Base-by-base conservation (phyloP, 768 basidiomycete species). In the Tremella fuciformis region DNA sequence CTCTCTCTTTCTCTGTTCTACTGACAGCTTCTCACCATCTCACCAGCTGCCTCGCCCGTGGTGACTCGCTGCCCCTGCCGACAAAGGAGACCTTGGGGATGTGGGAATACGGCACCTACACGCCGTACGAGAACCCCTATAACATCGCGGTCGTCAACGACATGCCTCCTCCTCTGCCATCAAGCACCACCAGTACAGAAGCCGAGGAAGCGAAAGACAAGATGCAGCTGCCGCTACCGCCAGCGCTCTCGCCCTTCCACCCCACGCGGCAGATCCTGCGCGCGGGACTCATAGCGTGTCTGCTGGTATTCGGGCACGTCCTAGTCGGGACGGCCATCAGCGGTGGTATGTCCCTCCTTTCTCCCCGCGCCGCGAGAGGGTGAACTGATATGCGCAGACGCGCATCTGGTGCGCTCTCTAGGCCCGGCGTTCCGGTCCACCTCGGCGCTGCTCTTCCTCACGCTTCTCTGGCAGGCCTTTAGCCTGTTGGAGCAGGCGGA, bases 401-500 rank as follows among this genome's bases (percentile, higher is more conserved):
- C n/a, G 6, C 6, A 15, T 46, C 6, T 46, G n/a, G 15, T 46
- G 8, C 42, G n/a, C 6, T 22, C 42, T 8, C 16, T 46, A 46
- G 42, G n/a, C 4, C 22, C 42, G 16, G 22, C n/a, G 13, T 18
- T 70, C 19, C 55, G 48, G 13, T 25, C 50, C 19, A 13, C 61
- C n/a, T 71, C 69, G 1, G 59, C 57, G 0, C 15, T 62, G 7
- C 62, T 59, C n/a, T 67, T 64, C 58, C 47, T 64, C 13, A 62
- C 64, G 1, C 50, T 71, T 21, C 56, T 71, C 6, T 71, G 69
- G 69, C 34, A 53, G 24, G 48, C 51, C 4, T 65, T 67, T 49
- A 54, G 57, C 6, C 52, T 71, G 1, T 52, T 71, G 44, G 69
- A 71, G 26, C 40, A 24, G 25, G 57, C 53, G 9, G 69, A 70